Base-by-base conservation (phyloP, 2,329 filamentous ascomycete species). In the Xenoacremonium recifei region DNA sequence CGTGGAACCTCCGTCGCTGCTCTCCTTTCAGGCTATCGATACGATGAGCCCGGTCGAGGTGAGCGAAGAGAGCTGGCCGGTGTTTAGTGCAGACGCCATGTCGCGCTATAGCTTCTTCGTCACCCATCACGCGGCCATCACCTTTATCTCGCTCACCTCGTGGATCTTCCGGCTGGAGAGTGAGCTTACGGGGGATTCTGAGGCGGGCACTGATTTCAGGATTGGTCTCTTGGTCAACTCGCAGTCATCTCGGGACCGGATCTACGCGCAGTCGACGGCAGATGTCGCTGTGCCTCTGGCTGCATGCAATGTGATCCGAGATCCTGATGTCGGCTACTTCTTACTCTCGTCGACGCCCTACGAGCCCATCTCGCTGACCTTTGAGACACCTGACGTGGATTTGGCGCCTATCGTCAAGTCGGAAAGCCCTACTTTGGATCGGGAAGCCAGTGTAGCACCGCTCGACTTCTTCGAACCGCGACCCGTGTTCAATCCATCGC, bases 111-210 rank as follows among this genome's bases (percentile, higher is more conserved):
- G 70, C 12, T 81, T 85, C 51, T 84, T 76, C 48, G 68, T 85
- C 39, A 84, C 80, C 0, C 76, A 83, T 48, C 72, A 79, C 29
- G 75, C 73, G 5, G 79, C 76, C 44, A 77, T 85, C 51, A 81
- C 75, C 1, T 77, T 73, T 44, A 63, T 85, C 11, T 84, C 80
- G 2, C 67, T 85, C 23, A 66, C 76, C 2, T 72, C 79, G 2
- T 85, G 81, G 81, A 75, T 84, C 4, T 84, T 81, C 60, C 73
- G 80, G 3, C 69, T 85, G 1, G 81, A 84, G 58, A 72, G 74
- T 36, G 81, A 85, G 63, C 66, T 85, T 13, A 68, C 71, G 40
- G 74, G 70, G 10, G 73, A 77, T 40, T 74, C 75, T 2, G 73
- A 79, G 44, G 73, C 75, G 3, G 80, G 81, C 4, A 75, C 75